Evolutionary conservation across 2,329 filamentous ascomycete genomes (phyloP).

Genomic region (Calonectria naviculata): DNA sequence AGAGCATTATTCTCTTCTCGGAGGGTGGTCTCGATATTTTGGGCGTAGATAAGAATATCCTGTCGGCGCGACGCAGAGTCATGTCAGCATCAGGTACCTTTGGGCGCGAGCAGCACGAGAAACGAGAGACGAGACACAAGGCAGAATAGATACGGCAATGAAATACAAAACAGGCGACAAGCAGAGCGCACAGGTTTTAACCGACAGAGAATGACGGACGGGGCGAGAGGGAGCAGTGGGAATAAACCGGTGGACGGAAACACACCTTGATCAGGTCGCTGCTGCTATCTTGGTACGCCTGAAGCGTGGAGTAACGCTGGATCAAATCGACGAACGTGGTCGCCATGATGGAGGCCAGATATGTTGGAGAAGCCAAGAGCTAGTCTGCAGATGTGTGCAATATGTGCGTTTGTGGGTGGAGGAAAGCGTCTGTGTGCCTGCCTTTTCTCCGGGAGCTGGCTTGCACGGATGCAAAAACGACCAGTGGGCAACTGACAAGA

Average conservation of each 20-base stretch:
- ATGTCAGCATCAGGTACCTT: constrained; percentile 6
- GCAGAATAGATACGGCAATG: background rate
- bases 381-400: background rate
- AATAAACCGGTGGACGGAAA: constrained; percentile 22
- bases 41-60: constrained; percentile 47
- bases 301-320: constrained; percentile 57
- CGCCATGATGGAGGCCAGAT: constrained; percentile 35
- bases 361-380: background rate
- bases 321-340: constrained; percentile 57
- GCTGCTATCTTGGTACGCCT: constrained; percentile 52
- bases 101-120: background rate
- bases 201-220: background rate
- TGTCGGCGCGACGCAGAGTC: constrained; percentile 17
- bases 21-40: constrained; percentile 56
- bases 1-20: constrained; percentile 58
- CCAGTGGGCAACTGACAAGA: background rate
- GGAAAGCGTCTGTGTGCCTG: constrained; percentile 4
- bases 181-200: background rate
- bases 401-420: constrained; percentile 3
- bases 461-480: background rate
- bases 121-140: background rate
- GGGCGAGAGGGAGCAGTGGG: constrained; percentile 1
- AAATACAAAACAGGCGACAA: background rate
- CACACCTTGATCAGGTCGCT: constrained; percentile 61
- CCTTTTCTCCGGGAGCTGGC: constrained; percentile 10